A percentile compares a stretch with the other conserved stretches of the same genome.
Conservation (phyloP, 495 filamentous ascomycete genomes). For the Tuber borchii region DNA sequence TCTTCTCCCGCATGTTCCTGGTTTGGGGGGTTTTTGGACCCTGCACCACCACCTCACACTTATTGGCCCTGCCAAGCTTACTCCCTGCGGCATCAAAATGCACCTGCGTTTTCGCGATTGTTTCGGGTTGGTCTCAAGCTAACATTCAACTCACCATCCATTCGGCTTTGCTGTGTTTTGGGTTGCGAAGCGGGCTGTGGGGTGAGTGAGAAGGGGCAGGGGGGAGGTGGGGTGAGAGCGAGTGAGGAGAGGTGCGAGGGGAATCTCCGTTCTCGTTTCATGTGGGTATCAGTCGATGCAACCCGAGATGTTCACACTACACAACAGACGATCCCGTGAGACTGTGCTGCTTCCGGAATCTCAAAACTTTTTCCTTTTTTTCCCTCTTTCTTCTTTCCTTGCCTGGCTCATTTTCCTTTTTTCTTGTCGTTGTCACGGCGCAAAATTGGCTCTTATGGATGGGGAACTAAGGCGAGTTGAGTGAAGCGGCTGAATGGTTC, state of each 20-base stretch:
- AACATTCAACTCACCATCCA: conserved; percentile 13
- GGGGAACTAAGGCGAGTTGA: conserved; percentile 8
- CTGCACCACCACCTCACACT: not conserved
- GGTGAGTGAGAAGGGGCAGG: not conserved
- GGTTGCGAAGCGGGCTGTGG: conserved; percentile 5
- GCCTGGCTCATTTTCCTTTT: not conserved
- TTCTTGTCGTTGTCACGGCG: conserved; percentile 8
- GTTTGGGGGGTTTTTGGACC: not conserved
- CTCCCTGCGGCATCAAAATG: conserved; percentile 16
- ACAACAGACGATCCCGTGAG: conserved; percentile 27
- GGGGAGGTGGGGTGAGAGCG: not conserved
- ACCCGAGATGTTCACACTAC: conserved; percentile 4
- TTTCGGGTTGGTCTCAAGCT: conserved; percentile 38
- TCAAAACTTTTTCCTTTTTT: conserved; percentile 2
- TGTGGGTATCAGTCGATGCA: conserved; percentile 39
- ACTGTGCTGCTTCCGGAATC: conserved; percentile 29
- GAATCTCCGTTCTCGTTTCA: conserved; percentile 35
- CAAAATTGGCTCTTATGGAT: conserved; percentile 18
- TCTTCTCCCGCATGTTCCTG: not conserved
- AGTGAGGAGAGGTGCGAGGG: conserved; percentile 5
- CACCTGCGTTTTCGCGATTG: conserved; percentile 35
- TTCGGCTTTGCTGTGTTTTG: conserved; percentile 22
- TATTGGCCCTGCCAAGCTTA: conserved; percentile 21
- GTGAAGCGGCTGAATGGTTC: conserved; percentile 5
- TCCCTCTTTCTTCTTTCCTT: not conserved